phyloP scores from a whole-genome alignment of 768 basidiomycete genomes.

The Sarcodon sp. region DNA sequence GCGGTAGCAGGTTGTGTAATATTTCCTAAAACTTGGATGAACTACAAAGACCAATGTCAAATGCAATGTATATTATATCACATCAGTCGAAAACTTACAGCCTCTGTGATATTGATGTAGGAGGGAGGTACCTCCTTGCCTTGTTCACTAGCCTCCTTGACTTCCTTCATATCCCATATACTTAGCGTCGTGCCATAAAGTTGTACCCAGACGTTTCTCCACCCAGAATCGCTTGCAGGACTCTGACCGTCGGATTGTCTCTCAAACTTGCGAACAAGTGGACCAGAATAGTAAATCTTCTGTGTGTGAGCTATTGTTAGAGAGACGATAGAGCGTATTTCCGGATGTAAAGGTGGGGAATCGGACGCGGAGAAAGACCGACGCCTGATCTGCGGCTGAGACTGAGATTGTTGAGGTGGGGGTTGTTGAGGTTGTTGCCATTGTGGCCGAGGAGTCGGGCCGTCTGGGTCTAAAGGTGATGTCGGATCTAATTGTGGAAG shows the following conservation, averaged over 20 bases:
- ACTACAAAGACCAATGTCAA: slow-evolving; percentile 27
- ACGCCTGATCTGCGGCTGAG: slow-evolving; percentile 9
- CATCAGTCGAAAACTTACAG: slow-evolving; percentile 35
- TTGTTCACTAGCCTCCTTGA: slow-evolving; percentile 71
- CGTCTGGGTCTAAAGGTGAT: slow-evolving; percentile 5
- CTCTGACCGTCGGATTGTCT: slow-evolving; percentile 65
- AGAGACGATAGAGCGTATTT: slow-evolving; percentile 70
- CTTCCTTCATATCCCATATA: slow-evolving; percentile 84
- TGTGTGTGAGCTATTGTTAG: slow-evolving; percentile 66
- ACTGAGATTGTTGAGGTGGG: slow-evolving; percentile 10
- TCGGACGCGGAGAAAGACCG: slow-evolving; percentile 30
- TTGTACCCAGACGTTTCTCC: slow-evolving; percentile 85
- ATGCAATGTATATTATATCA: neutral
- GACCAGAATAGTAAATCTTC: slow-evolving; percentile 83
- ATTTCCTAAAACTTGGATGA: slow-evolving; percentile 67
- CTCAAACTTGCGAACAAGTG: slow-evolving; percentile 65
- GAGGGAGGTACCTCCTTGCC: slow-evolving; percentile 77
- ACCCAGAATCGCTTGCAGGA: slow-evolving; percentile 61
- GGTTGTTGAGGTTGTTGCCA: slow-evolving; percentile 6
- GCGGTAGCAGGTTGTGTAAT: slow-evolving; percentile 49
- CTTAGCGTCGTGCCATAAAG: slow-evolving; percentile 82
- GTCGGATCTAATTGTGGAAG: slow-evolving; percentile 1
- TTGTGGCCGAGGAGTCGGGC: slow-evolving; percentile 3
- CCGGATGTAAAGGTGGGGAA: slow-evolving; percentile 55
- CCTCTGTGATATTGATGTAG: slow-evolving; percentile 83